phyloP scores from a whole-genome alignment of 2,329 filamentous ascomycete genomes.

The Talaromyces sp. region DNA sequence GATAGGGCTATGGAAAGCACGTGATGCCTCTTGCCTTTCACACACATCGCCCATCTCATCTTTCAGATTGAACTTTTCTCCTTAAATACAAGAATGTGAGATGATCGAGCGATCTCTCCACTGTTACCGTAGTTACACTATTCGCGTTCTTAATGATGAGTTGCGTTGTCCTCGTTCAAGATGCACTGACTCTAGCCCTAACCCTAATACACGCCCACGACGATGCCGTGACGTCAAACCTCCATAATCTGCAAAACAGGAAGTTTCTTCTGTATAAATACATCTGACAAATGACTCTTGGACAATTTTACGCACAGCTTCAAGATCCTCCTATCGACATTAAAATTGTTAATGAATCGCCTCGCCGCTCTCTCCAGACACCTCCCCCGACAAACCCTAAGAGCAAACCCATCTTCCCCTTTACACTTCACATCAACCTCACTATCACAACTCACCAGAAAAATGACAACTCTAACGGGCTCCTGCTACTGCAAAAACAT shows the following conservation, averaged over 20 bases:
- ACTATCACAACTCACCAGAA: not conserved
- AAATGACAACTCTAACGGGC: slow-evolving; percentile 38
- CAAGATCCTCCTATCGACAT: not conserved
- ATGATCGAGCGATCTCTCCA: not conserved
- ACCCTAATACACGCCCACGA: not conserved
- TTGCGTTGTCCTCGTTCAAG: not conserved
- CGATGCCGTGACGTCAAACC: slow-evolving; percentile 6
- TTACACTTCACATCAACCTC: not conserved
- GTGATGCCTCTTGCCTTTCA: not conserved
- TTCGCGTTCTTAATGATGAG: not conserved
- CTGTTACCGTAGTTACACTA: not conserved
- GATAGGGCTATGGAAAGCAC: not conserved
- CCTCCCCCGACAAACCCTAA: not conserved
- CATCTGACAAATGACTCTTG: not conserved
- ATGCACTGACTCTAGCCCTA: not conserved
- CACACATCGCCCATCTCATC: not conserved
- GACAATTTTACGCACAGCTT: not conserved
- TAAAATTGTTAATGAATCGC: not conserved
- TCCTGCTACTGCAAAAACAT: slow-evolving; percentile 52
- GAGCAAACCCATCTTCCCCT: not conserved
- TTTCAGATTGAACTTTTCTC: no score
- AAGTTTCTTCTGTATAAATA: slow-evolving; percentile 3
- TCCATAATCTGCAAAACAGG: slow-evolving; percentile 1
- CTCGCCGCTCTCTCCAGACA: not conserved
- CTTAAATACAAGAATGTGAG: not conserved